Evolutionary conservation across 2,329 filamentous ascomycete species (phyloP), one percentile per base, ranked within the genome.

Genomic region (Rutstroemia sp.): DNA sequence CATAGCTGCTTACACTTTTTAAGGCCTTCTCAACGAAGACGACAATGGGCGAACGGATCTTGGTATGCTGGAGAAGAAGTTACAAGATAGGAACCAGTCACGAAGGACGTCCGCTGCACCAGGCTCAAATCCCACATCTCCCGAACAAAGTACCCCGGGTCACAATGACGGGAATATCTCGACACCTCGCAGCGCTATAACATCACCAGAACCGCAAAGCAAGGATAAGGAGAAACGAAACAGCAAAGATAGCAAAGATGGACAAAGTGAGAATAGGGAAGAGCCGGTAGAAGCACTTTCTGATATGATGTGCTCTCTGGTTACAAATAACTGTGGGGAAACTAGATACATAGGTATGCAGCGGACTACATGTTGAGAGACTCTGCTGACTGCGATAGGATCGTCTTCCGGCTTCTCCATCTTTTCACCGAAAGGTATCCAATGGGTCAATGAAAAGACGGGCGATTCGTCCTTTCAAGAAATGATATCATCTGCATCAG

Each of bases 351-450:
- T 97, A 64, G 94, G 90, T 92, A 78, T 52, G 79, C 16, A 56
- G 30, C 12, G 30, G 30, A 34, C 30, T 34, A 12, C 30, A 34
- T 34, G 14, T 10, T 9, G 12, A 12, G 10, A 12, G 30, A 34
- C 27, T 52, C 44, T 51, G 10, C 36, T 58, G 46, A 55, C 40
- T 51, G 17, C 56, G 45, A 45, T 58, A 94, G 89, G 92, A 25
- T 96, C 92, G 0, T 97, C 92, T 0, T 99, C 94, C 2, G 94
- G 94, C 3, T 97, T 97, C 72, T 97, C 92, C 54, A 99, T 99
- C 65, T 97, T 99, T 75, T 97, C 92, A 0, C 94, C 92, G 14
- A 96, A 96, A 70, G 94, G 94, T 46, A 95, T 99, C 54, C 88
- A 96, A 71, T 99, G 94, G 94, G 92, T 99, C 53, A 97, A 96